Conservation (phyloP, 352 stramenopile species). For the Phytophthora hybrid region DNA sequence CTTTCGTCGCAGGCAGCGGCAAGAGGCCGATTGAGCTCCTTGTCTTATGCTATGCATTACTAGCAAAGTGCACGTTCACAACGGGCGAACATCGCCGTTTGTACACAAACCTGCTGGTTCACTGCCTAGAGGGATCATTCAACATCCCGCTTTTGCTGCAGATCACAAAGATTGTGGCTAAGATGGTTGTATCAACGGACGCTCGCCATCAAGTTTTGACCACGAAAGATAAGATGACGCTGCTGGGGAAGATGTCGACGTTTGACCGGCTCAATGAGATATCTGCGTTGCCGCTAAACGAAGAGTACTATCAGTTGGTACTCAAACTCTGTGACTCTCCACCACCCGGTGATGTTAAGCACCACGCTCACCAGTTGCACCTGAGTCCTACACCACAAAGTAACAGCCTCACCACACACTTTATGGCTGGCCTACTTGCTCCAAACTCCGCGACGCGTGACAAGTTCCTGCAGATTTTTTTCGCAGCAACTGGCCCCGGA, state of each 20-base stretch:
- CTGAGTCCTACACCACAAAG: constrained; percentile 67
- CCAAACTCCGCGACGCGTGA: constrained; percentile 67
- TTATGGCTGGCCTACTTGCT: constrained; percentile 83
- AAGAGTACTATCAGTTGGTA: constrained; percentile 84
- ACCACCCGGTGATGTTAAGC: constrained; percentile 57
- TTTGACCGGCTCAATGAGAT: constrained; percentile 91
- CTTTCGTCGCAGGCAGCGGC: constrained; percentile 29
- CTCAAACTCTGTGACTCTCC: constrained; percentile 76
- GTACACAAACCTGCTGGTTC: constrained; percentile 86
- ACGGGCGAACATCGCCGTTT: constrained; percentile 74
- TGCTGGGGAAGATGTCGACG: constrained; percentile 87
- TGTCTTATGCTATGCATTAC: constrained; percentile 78
- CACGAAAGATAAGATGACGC: constrained; percentile 89
- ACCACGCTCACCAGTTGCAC: constrained; percentile 66
- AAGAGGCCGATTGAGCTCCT: constrained; percentile 86
- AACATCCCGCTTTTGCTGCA: constrained; percentile 87
- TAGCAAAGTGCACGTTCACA: constrained; percentile 85
- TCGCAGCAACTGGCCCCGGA: constrained; percentile 47
- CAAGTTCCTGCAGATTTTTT: constrained; percentile 82
- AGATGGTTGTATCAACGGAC: constrained; percentile 63
- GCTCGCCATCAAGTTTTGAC: constrained; percentile 72
- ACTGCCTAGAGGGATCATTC: constrained; percentile 87
- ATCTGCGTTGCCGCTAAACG: constrained; percentile 78
- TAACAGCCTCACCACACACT: constrained; percentile 78
- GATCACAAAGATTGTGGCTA: constrained; percentile 81